These are phyloP conservation scores for Massariosphaeria phaeospora DNA, from an alignment of 495 filamentous ascomycete species.

Conservation along the genomic window DNA sequence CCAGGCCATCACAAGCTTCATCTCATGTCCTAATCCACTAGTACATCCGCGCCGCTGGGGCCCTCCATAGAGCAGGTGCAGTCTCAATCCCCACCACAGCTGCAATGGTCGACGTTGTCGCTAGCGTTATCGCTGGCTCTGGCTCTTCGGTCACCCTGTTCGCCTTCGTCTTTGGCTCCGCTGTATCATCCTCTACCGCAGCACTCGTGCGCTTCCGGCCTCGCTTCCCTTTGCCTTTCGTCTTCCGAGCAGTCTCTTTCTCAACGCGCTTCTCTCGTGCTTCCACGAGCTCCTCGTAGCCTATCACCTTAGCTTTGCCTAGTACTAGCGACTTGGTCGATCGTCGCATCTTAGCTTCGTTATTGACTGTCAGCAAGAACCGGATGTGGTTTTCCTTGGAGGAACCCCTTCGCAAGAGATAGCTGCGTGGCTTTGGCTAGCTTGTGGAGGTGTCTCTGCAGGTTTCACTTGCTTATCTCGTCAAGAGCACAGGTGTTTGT, in stretches of 20 bases:
- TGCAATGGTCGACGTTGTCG: no score
- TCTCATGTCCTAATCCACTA: not conserved
- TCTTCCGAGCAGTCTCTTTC: constrained; percentile 2
- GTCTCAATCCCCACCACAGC: not conserved
- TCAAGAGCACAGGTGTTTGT: constrained; percentile 4
- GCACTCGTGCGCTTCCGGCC: constrained; percentile 9
- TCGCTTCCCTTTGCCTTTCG: not conserved
- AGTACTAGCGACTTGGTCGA: constrained; percentile 7
- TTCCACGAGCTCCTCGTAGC: constrained; percentile 1
- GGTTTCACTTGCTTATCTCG: constrained; percentile 1
- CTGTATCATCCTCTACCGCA: not conserved
- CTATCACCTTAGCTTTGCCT: constrained; percentile 8
- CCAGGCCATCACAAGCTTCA: not conserved
- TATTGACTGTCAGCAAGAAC: constrained; percentile 4
- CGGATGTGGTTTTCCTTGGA: constrained; percentile 1
- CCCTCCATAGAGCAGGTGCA: not conserved
- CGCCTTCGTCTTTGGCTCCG: constrained; percentile 1
- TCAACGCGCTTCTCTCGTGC: constrained; percentile 5
- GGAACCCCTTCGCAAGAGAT: not conserved
- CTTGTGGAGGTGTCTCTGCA: constrained; percentile 1
- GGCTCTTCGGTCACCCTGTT: not conserved
- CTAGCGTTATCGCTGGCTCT: not conserved
- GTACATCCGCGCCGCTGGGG: constrained; percentile 8
- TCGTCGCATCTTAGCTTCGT: constrained; percentile 10
- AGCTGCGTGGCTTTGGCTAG: not conserved